phyloP scores from a whole-genome alignment of 2,329 filamentous ascomycete species.

The Blastomyces gilchristii region DNA sequence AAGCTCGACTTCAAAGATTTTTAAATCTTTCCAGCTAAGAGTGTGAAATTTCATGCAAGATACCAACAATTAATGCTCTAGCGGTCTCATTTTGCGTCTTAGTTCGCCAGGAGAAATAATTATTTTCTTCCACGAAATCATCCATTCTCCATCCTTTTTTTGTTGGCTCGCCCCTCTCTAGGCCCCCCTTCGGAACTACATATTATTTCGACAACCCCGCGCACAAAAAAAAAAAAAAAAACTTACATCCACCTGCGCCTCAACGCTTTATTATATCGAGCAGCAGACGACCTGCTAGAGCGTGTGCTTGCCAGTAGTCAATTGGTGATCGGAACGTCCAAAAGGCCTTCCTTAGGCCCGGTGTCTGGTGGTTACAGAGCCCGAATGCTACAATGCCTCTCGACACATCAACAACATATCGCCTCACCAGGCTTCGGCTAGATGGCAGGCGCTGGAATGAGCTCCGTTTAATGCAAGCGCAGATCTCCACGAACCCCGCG shows the following conservation, averaged over 20 bases:
- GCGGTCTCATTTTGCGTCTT: background rate
- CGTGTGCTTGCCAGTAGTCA: background rate
- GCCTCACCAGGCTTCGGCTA: conserved; percentile 69
- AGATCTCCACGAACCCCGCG: conserved; percentile 84
- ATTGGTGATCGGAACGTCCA: background rate
- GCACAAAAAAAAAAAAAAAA: background rate
- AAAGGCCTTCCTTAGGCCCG: background rate
- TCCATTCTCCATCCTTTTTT: background rate
- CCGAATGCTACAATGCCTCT: conserved; percentile 59
- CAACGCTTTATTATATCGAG: background rate
- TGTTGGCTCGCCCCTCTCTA: background rate
- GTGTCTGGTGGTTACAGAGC: background rate
- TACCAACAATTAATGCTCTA: background rate
- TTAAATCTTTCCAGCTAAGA: background rate
- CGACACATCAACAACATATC: conserved; percentile 85
- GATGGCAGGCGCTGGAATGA: conserved; percentile 95
- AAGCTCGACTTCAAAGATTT: conserved; percentile 15
- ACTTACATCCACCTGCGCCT: background rate
- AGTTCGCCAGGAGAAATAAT: background rate
- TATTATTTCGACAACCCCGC: background rate
- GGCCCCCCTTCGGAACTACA: background rate
- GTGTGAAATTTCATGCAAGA: background rate
- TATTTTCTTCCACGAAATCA: background rate
- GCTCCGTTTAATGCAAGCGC: conserved; percentile 73
- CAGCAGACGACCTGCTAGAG: background rate